Evolutionary conservation across 495 filamentous ascomycete species (phyloP), one percentile per base, ranked within the genome.

Genomic region (Aspergillus diversus): DNA sequence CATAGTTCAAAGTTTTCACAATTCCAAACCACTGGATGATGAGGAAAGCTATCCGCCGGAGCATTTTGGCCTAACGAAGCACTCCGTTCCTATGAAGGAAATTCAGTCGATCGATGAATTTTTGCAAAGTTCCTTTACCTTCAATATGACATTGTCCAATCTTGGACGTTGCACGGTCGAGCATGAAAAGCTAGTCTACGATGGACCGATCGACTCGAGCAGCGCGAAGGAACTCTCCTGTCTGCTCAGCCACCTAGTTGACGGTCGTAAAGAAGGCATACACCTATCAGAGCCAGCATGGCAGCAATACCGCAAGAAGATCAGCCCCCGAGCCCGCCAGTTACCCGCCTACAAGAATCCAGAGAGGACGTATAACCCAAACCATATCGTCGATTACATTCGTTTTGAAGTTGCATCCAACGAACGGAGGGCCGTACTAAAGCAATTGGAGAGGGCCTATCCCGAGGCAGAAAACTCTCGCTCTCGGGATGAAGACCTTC

Each of bases 231-330:
- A 83, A 15, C 71, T 96, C 4, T 88, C 87, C 49, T 83, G 81
- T 31, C 81, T 97, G 0, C 85, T 96, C 8, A 90, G 92, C 49
- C 79, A 89, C 39, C 75, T 98, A 5, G 91, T 97, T 5, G 94
- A 98, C 67, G 85, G 88, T 13, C 81, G 85, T 13, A 98, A 97
- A 68, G 86, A 90, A 42, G 93, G 93, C 9, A 70, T 79, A 0
- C 74, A 75, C n/a, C 89, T 96, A 35, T 82, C 78, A 17, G 78
- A 85, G 11, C 70, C 78, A 0, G 80, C 83, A 32, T 92, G 85
- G 84, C 60, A 77, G 4, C 48, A 66, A 32, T 81, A 87, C 35
- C 79, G 79, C 15, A 78, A 79, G 61, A 77, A 71, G 5, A 70
- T 77, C 39, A 74, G 67, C 61, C 76, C 71, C 0, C 74, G 70